phyloP scores from a whole-genome alignment of 805 yeast species.

The Candida odintsovae region DNA sequence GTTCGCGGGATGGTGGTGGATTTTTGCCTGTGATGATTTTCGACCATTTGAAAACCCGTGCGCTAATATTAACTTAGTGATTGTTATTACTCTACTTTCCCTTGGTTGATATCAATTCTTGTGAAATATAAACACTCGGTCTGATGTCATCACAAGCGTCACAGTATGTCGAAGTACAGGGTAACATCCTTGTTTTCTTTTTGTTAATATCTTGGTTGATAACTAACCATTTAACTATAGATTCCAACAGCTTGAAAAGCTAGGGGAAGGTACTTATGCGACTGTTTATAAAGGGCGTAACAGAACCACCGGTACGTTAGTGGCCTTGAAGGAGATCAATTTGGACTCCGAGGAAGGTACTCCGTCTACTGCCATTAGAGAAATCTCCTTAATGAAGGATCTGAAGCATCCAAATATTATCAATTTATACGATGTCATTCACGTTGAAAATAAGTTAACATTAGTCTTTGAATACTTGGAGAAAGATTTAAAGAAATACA shows the following conservation, averaged over 20 bases:
- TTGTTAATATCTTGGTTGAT: background rate
- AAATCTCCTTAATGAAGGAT: constrained; percentile 92
- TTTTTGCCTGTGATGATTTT: too few species aligned
- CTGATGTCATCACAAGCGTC: constrained; percentile 21
- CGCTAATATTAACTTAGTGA: too few species aligned
- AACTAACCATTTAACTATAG: constrained; percentile 10
- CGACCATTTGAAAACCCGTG: too few species aligned
- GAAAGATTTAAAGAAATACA: constrained; percentile 86
- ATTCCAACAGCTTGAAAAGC: constrained; percentile 55
- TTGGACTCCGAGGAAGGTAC: constrained; percentile 95
- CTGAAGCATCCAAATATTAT: constrained; percentile 90
- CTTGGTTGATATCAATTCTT: too few species aligned
- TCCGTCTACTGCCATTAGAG: constrained; percentile 96
- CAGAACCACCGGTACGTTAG: constrained; percentile 79
- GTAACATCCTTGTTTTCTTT: too few species aligned
- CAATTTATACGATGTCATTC: constrained; percentile 89
- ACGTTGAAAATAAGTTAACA: constrained; percentile 92
- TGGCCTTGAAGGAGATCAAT: constrained; percentile 91
- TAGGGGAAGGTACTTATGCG: constrained; percentile 96
- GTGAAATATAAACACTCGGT: background rate
- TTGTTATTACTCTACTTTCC: too few species aligned
- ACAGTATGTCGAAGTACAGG: constrained; percentile 15
- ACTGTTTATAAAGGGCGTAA: constrained; percentile 96
- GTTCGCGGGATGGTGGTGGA: background rate
- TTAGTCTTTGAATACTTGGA: constrained; percentile 92